These are phyloP conservation scores for Scedosporium aurantiacum DNA, from an alignment of 2,329 filamentous ascomycete genomes.

Conservation along the genomic window DNA sequence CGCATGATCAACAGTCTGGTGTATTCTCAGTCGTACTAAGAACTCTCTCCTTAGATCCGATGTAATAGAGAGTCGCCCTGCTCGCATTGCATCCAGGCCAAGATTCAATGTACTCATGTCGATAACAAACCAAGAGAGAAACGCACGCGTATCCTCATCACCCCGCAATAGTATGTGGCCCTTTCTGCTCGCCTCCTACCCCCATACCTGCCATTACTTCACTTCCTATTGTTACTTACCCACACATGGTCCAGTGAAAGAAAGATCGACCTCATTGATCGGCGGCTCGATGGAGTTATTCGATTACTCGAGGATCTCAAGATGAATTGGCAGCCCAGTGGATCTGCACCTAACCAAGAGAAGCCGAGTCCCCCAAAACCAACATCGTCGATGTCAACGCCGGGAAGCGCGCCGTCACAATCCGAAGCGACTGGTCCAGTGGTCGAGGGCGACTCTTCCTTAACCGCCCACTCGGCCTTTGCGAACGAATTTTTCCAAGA, in stretches of 20 bases:
- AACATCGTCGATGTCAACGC: conserved; percentile 5
- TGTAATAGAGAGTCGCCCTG: conserved; percentile 26
- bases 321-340: conserved; percentile 13
- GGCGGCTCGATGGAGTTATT: conserved; percentile 22
- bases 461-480: conserved; percentile 34
- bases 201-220: neutral
- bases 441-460: conserved; percentile 32
- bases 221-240: neutral
- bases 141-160: conserved; percentile 24
- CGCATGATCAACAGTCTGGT: neutral
- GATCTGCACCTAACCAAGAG: neutral
- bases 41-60: conserved; percentile 17
- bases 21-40: neutral
- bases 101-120: conserved; percentile 24
- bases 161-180: conserved; percentile 24
- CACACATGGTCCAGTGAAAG: conserved; percentile 17
- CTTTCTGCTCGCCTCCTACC: neutral
- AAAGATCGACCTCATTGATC: conserved; percentile 27
- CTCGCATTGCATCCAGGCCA: conserved; percentile 23
- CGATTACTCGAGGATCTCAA: conserved; percentile 22
- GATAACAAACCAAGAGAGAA: conserved; percentile 23
- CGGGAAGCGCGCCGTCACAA: conserved; percentile 11
- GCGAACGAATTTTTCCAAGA: conserved; percentile 32
- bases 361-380: neutral
- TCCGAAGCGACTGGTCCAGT: conserved; percentile 18